Evolutionary conservation across 2,329 filamentous ascomycete species (phyloP).

Genomic region (Tolypocladium ovalisporum): DNA sequence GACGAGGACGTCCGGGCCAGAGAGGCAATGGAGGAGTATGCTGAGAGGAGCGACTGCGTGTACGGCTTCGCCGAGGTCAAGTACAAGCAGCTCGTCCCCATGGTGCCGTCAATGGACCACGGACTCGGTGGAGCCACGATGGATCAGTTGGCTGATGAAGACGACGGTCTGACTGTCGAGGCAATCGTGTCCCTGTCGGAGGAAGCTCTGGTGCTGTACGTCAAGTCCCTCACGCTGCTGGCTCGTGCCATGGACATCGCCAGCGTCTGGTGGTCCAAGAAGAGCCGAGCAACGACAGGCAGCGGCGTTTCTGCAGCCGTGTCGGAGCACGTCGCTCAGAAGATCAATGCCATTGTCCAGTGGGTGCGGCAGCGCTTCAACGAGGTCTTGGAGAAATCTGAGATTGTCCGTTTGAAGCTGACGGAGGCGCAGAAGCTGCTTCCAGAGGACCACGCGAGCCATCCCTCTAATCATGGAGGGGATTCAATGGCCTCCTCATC

Average conservation of each 20-base stretch:
- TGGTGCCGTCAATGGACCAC: slow-evolving; percentile 68
- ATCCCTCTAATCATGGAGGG: slow-evolving; percentile 65
- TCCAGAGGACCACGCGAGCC: slow-evolving; percentile 73
- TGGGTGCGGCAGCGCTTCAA: slow-evolving; percentile 95
- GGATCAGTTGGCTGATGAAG: slow-evolving; percentile 43
- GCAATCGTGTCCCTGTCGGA: slow-evolving; percentile 81
- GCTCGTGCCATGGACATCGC: slow-evolving; percentile 95
- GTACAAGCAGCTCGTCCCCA: slow-evolving; percentile 89
- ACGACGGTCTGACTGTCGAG: slow-evolving; percentile 74
- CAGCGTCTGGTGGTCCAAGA: slow-evolving; percentile 80
- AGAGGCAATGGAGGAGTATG: slow-evolving; percentile 80
- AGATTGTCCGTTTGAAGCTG: slow-evolving; percentile 82
- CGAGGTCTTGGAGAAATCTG: slow-evolving; percentile 91
- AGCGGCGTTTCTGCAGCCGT: slow-evolving; percentile 25
- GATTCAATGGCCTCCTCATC: slow-evolving; percentile 45
- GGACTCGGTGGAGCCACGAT: slow-evolving; percentile 52
- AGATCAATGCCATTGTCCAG: slow-evolving; percentile 89
- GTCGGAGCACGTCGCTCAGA: slow-evolving; percentile 44
- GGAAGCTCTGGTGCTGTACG: slow-evolving; percentile 89
- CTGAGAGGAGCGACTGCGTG: slow-evolving; percentile 88
- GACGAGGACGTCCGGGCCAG: slow-evolving; percentile 76
- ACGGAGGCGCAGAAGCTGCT: slow-evolving; percentile 76
- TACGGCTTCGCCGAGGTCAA: slow-evolving; percentile 98
- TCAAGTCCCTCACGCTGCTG: slow-evolving; percentile 82
- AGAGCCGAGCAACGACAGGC: slow-evolving; percentile 52